phyloP scores from a whole-genome alignment of 768 basidiomycete genomes.

The Lentinula guzmanii region DNA sequence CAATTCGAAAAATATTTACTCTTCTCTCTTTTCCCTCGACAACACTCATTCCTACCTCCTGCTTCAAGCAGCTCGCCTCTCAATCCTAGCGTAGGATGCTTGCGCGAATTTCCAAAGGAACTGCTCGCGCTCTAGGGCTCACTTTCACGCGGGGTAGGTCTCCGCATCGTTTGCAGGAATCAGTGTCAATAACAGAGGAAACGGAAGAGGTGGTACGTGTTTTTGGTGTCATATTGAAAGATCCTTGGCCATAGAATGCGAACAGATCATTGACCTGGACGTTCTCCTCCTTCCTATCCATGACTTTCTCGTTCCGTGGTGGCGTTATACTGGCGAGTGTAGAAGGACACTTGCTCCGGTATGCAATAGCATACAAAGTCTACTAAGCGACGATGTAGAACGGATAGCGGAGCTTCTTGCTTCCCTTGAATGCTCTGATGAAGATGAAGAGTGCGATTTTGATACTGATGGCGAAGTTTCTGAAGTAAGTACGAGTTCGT shows the following conservation, averaged over 20 bases:
- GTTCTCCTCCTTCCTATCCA: conserved; percentile 3
- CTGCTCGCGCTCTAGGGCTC: conserved; percentile 2
- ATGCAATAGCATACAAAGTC: not conserved
- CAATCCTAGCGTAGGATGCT: not conserved
- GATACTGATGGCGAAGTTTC: not conserved
- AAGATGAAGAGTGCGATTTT: not conserved
- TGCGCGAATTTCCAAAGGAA: conserved; percentile 2
- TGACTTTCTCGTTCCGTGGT: conserved; percentile 4
- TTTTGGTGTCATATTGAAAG: not conserved
- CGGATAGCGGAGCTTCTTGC: not conserved
- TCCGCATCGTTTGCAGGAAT: not conserved
- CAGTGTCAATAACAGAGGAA: not conserved
- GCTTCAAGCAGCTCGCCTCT: not conserved
- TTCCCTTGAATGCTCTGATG: not conserved
- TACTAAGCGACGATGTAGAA: conserved; percentile 1
- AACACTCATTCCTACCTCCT: not conserved
- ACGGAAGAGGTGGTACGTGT: conserved; percentile 2
- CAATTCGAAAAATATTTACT: not conserved
- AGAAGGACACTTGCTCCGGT: conserved; percentile 1
- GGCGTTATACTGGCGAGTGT: not conserved
- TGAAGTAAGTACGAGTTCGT: not conserved
- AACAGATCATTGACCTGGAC: conserved; percentile 3
- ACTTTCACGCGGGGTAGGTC: not conserved
- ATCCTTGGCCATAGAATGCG: not conserved
- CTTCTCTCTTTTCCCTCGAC: not conserved